Percentiles rank a stretch among this genome's conserved stretches.
These are phyloP conservation scores for Gyromitra esculenta DNA, from an alignment of 2,329 filamentous ascomycete genomes.

Conservation along the genomic window DNA sequence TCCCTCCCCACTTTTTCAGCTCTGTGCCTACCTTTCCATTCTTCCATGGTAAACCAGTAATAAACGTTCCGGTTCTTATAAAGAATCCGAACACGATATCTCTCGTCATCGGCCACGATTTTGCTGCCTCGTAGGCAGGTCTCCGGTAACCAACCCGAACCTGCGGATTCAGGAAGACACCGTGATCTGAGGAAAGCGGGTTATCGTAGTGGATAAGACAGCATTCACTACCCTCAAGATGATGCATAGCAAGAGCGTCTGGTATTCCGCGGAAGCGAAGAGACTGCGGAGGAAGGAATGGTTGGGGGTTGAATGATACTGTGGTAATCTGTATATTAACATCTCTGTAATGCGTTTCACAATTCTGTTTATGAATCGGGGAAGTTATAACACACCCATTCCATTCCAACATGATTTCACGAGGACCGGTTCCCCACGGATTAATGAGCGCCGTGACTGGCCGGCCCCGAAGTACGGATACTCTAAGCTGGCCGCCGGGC, in stretches of 20 bases:
- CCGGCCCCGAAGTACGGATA: constrained; percentile 70
- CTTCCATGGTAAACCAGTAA: constrained; percentile 61
- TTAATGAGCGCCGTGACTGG: constrained; percentile 63
- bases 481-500: constrained; percentile 65
- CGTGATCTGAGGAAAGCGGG: constrained; percentile 64
- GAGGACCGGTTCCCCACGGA: constrained; percentile 66
- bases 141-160: constrained; percentile 74
- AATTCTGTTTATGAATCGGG: not conserved
- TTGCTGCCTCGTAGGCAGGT: constrained; percentile 66
- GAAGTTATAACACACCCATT: constrained; percentile 63
- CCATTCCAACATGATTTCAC: constrained; percentile 77
- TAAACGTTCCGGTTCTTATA: constrained; percentile 59
- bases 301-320: constrained; percentile 66
- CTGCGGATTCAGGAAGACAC: constrained; percentile 75
- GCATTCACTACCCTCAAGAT: constrained; percentile 81
- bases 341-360: not conserved
- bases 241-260: constrained; percentile 69
- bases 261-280: constrained; percentile 72
- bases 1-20: constrained; percentile 61
- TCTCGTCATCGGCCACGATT: constrained; percentile 69
- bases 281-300: constrained; percentile 65
- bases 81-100: constrained; percentile 63
- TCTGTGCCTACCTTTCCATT: constrained; percentile 61
- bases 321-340: constrained; percentile 57
- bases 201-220: constrained; percentile 81